Base-by-base conservation (phyloP, 83 land plant genomes). In the Picea abies region DNA sequence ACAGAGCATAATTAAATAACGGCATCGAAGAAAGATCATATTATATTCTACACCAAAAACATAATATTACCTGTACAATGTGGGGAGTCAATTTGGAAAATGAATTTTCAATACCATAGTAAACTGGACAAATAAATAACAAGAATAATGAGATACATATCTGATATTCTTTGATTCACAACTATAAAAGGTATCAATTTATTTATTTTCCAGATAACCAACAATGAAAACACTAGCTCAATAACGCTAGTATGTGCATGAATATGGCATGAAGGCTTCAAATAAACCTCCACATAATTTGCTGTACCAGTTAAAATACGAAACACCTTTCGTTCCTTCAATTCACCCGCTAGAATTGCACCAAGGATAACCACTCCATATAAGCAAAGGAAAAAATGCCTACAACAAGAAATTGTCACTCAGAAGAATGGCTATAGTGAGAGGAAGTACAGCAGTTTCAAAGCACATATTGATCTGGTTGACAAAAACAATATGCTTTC, bases 361-460 rank as follows among this genome's bases (percentile, higher is more conserved):
- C 78, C 90, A 73, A 95, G 84, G 4, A 89, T 84, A 62, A 85
- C 68, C 58, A 87, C 80, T 79, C 96, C 98, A 87, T 95, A 95
- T 16, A 90, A 49, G 80, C 96, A 92, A 60, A 95, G 85, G 79
- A 89, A 78, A 70, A 89, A 93, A 84, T 95, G 98, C 98, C 98
- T 95, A 84, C 75, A 84, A 76, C 35, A 58, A 20, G 6, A 1
- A 76, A 19, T 49, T 75, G 44, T 19, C 81, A 61, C 8, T 23
- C 47, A 39, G 20, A 61, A n/a, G 25, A 23, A 26, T 35, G 64
- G 35, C 44, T 19, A 39, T 32, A 17, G 22, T 79, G 69, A 61
- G 67, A 35, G 22, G 4, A 19, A 39, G 15, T 41, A 35, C 23
- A 61, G 39, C 69, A 17, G 64, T 2, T 39, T 29, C 25, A 49